Conservation (phyloP, 306 rosid genomes). For the Dalbergia oliveri region DNA sequence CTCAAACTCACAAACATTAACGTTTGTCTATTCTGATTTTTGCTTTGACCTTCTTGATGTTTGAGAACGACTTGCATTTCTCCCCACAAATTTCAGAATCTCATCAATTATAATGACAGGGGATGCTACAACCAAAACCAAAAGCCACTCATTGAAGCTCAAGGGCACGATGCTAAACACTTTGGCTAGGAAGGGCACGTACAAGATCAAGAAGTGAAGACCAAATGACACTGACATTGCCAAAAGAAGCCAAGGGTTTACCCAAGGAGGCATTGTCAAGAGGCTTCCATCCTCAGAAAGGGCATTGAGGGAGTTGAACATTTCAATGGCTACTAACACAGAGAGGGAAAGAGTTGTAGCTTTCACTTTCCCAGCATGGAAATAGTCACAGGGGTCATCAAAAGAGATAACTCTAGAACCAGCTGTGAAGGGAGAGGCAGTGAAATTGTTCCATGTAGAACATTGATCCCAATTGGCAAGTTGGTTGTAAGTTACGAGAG, state of each 20-base stretch:
- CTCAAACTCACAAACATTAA: too few species aligned
- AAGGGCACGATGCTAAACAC: slow-evolving; percentile 91
- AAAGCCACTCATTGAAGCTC: slow-evolving; percentile 65
- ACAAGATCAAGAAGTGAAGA: slow-evolving; percentile 87
- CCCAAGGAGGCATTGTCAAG: slow-evolving; percentile 95
- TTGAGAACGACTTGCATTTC: slow-evolving; percentile 54
- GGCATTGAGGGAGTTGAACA: slow-evolving; percentile 95
- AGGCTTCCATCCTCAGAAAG: slow-evolving; percentile 91
- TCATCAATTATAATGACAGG: slow-evolving; percentile 69
- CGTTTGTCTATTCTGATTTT: slow-evolving; percentile 67
- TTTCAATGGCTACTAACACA: slow-evolving; percentile 93
- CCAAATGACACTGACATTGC: slow-evolving; percentile 94
- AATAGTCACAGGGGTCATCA: slow-evolving; percentile 82
- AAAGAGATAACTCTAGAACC: slow-evolving; percentile 66
- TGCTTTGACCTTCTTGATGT: slow-evolving; percentile 57
- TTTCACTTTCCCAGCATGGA: slow-evolving; percentile 79
- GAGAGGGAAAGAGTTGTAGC: slow-evolving; percentile 90
- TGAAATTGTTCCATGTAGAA: slow-evolving; percentile 71
- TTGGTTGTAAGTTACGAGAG: slow-evolving; percentile 84
- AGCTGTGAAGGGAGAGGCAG: slow-evolving; percentile 83
- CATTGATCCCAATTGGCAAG: slow-evolving; percentile 93
- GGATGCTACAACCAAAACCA: slow-evolving; percentile 63
- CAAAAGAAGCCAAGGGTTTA: slow-evolving; percentile 92
- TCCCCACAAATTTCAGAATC: slow-evolving; percentile 64
- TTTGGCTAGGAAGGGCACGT: slow-evolving; percentile 86